Percentiles rank a stretch among this genome's conserved stretches.
These are phyloP conservation scores for Globisporangium emineosum DNA, from an alignment of 352 stramenopile genomes.

Conservation along the genomic window DNA sequence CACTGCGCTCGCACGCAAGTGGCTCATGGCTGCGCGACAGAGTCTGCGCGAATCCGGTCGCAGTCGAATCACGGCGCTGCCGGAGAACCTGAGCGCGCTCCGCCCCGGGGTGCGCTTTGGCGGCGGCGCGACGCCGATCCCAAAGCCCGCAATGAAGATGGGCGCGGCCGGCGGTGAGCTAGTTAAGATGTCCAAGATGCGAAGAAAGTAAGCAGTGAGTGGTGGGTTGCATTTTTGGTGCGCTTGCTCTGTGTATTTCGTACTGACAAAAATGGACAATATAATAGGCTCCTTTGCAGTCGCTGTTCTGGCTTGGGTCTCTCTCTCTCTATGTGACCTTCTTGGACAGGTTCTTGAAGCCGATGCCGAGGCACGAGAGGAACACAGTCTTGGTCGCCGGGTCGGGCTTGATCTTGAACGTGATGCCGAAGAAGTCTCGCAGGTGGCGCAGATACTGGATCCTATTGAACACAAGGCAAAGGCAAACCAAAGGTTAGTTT, in stretches of 20 bases:
- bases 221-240: constrained; percentile 13
- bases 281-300: not conserved
- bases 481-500: not conserved
- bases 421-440: constrained; percentile 92
- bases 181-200: constrained; percentile 60
- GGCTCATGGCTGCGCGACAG: constrained; percentile 65
- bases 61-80: constrained; percentile 35
- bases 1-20: constrained; percentile 79
- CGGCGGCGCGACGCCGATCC: constrained; percentile 53
- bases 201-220: constrained; percentile 39
- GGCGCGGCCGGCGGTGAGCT: constrained; percentile 47
- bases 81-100: constrained; percentile 38
- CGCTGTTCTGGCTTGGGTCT: not conserved
- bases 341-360: constrained; percentile 95
- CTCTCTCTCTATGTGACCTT: constrained; percentile 89
- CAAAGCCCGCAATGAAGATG: constrained; percentile 74
- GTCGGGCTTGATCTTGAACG: constrained; percentile 92
- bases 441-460: constrained; percentile 89
- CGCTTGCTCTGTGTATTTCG: not conserved
- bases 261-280: constrained; percentile 1
- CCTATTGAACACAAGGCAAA: constrained; percentile 25
- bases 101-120: constrained; percentile 27
- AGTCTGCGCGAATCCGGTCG: constrained; percentile 52
- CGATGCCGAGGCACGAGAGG: constrained; percentile 91
- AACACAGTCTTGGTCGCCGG: constrained; percentile 89